Evolutionary conservation across 768 basidiomycete species (phyloP), one percentile per base, ranked within the genome.

Genomic region (Kwoniella heveanensis): DNA sequence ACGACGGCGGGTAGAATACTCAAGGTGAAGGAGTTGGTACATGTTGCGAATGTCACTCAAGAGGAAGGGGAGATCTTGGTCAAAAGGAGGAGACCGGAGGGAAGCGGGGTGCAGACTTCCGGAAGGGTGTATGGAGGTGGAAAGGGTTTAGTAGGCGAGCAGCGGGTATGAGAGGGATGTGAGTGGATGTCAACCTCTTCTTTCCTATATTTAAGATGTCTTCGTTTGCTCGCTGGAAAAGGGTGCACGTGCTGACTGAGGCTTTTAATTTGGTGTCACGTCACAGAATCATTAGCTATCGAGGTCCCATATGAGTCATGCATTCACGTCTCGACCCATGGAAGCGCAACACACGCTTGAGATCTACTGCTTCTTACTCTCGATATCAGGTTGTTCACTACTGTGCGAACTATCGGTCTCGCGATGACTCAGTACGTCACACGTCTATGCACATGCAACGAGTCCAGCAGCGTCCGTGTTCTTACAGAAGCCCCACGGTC

Each of bases 1-100:
- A 87, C 88, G 60, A 83, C 85, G 2, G 92, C 91, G 0, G 93
- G 94, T 15, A 90, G 90, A 79, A 92, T 96, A 54, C 83, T 97
- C 52, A 81, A 81, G 24, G 86, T 96, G 60, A 97, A 96, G 83
- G 93, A 97, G 81, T 82, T 97, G 48, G 86, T 96, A 10, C 85
- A 89, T 74, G 92, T 97, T 47, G 84, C 88, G 78, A 95, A 94
- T 75, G 92, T 96, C 17, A 85, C 88, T 0, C 63, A 77, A 65
- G 65, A 67, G 46, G 66, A 74, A 49, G 77, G 78, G 10, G 53
- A 37, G 26, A 37, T 47, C 57, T 60, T 64, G 64, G 53, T 71
- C 47, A 64, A 62, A 58, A 63, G 64, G 27, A 68, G 69, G 47
- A 71, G 71, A 47, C 62, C 68, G 21, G 76, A 78, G 58, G 71